Evolutionary conservation across 306 rosid genomes (phyloP).

Genomic region (Quercus ilex): DNA sequence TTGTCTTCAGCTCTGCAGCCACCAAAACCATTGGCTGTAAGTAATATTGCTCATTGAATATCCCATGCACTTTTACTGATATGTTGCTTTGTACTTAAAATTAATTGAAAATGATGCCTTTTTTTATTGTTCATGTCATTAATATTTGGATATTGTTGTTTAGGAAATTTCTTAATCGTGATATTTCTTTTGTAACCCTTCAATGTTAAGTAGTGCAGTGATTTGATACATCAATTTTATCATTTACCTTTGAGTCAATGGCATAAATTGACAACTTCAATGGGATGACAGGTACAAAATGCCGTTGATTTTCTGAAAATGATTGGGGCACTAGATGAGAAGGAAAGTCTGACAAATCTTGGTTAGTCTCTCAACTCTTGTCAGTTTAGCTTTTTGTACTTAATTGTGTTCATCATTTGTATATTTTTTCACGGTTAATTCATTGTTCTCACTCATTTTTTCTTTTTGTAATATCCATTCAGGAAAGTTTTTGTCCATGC

Average conservation of each 20-base stretch:
- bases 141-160: neutral
- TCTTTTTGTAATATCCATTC: constrained; percentile 13
- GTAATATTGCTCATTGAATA: constrained; percentile 20
- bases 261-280: constrained; percentile 18
- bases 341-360: constrained; percentile 77
- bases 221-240: neutral
- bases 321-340: constrained; percentile 91
- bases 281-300: constrained; percentile 77
- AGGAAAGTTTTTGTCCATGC: constrained; percentile 88
- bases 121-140: neutral
- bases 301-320: constrained; percentile 86
- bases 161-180: neutral
- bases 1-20: constrained; percentile 95
- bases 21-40: constrained; percentile 76
- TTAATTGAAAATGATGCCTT: neutral
- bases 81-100: neutral
- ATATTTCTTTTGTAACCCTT: neutral
- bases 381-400: constrained; percentile 1
- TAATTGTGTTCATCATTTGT: neutral
- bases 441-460: constrained; percentile 9
- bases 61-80: neutral
- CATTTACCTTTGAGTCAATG: neutral
- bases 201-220: neutral
- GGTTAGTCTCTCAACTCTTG: constrained; percentile 50
- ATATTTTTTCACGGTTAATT: constrained; percentile 11